These are phyloP conservation scores for Capsella bursapastoris DNA, from an alignment of 345 rosid genomes.

Conservation along the genomic window DNA sequence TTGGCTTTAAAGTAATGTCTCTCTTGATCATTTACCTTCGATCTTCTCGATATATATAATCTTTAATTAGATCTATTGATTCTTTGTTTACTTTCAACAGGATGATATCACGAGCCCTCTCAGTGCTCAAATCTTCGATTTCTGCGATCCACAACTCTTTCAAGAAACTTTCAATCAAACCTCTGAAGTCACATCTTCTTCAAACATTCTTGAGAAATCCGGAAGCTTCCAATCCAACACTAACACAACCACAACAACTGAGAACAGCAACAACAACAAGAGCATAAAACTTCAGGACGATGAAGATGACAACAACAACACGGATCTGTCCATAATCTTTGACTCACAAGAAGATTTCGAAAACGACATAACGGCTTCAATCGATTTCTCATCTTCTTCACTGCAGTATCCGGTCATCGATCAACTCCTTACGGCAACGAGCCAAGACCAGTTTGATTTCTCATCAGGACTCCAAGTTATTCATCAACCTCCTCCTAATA, in stretches of 20 bases:
- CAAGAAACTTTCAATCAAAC: constrained; percentile 64
- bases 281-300: constrained; percentile 33
- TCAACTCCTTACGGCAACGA: constrained; percentile 46
- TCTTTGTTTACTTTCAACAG: constrained; percentile 47
- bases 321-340: constrained; percentile 55
- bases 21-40: constrained; percentile 21
- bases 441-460: constrained; percentile 61
- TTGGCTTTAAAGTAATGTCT: constrained; percentile 38
- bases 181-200: constrained; percentile 67
- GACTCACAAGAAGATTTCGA: constrained; percentile 72
- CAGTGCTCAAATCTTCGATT: constrained; percentile 65
- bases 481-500: constrained; percentile 37
- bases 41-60: neutral
- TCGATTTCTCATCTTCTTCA: constrained; percentile 77
- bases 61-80: neutral
- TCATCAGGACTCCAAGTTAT: constrained; percentile 51
- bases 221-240: constrained; percentile 43
- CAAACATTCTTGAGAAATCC: constrained; percentile 46
- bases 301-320: constrained; percentile 40
- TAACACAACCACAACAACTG: constrained; percentile 45
- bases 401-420: constrained; percentile 54
- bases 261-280: constrained; percentile 34
- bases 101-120: constrained; percentile 81
- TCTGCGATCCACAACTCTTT: constrained; percentile 65
- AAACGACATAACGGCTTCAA: constrained; percentile 79